These are phyloP conservation scores for Hypomontagnella monticulosa DNA, from an alignment of 495 filamentous ascomycete genomes.

Conservation along the genomic window DNA sequence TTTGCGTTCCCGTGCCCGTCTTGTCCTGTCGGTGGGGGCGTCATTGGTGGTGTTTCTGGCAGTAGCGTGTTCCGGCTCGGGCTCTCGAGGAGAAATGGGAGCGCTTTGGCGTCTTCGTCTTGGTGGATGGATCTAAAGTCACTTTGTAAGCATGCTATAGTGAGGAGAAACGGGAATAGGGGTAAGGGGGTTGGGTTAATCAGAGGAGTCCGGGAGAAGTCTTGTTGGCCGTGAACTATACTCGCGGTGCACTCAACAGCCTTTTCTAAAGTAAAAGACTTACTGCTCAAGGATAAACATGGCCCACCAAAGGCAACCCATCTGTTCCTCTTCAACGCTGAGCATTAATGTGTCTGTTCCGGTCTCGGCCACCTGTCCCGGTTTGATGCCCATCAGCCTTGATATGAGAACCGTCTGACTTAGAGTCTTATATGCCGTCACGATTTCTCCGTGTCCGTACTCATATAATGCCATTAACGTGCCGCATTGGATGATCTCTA, in stretches of 20 bases:
- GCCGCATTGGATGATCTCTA: conserved; percentile 44
- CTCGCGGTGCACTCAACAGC: background rate
- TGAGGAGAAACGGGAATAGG: background rate
- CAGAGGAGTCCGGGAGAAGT: background rate
- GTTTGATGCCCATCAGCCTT: conserved; percentile 31
- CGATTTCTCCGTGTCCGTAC: conserved; percentile 46
- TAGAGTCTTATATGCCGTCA: conserved; percentile 44
- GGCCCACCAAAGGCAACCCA: conserved; percentile 46
- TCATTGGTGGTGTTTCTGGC: conserved; percentile 40
- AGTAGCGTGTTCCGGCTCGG: conserved; percentile 41
- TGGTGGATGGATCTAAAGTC: conserved; percentile 41
- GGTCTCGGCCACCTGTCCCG: conserved; percentile 31
- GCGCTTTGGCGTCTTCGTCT: conserved; percentile 35
- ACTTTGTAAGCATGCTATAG: conserved; percentile 6
- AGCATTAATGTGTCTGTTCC: conserved; percentile 29
- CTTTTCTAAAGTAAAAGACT: conserved; percentile 19
- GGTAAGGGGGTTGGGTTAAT: too few species aligned
- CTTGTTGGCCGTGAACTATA: background rate
- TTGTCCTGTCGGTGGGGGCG: conserved; percentile 3
- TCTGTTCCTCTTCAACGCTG: conserved; percentile 43
- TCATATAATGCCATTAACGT: conserved; percentile 47
- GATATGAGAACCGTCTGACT: conserved; percentile 39
- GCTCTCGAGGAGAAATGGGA: conserved; percentile 45
- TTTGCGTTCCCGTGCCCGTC: background rate
- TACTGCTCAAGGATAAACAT: conserved; percentile 49